Evolutionary conservation across 2,329 filamentous ascomycete genomes (phyloP), one percentile per base, ranked within the genome.

Genomic region (Penicillium sp.): DNA sequence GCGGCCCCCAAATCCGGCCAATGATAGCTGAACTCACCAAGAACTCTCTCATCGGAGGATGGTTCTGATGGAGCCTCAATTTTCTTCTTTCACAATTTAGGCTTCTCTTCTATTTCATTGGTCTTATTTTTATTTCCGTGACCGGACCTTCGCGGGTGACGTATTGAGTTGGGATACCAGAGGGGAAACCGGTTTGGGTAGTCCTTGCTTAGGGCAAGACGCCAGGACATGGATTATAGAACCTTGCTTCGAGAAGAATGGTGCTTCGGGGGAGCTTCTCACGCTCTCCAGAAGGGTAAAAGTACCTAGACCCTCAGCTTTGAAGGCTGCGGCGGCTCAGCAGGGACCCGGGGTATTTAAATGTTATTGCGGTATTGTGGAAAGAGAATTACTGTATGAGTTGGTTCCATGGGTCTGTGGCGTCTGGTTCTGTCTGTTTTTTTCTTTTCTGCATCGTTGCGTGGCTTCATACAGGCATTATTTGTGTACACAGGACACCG

Each of bases 171-270:
- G 14, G n/a, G 29, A 40, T 27, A 46, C 18, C 8, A 27, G 37
- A 19, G 22, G 27, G 35, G 7, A 34, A 31, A 33, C 16, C 22
- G 22, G 19, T 11, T 22, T 48, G n/a, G 3, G 14, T n/a, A 27
- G 30, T 48, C 56, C 52, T 54, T 56, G 45, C 54, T 34, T 38
- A 45, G 13, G 12, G 7, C 14, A 28, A 25, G 22, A 13, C 12
- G 31, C 6, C 13, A 41, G 38, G 38, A 47, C 34, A 54, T 55
- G 43, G 45, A 53, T 52, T 46, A 45, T 30, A 53, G 42, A 58
- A 49, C 57, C 57, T 59, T 59, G 54, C 57, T 57, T 59, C 43
- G 42, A 55, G 47, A 59, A 59, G 50, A 39, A 25, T 25, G 22
- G 22, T 25, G 22, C 22, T 25, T 7, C 28, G 18, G 42, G 35